These are phyloP conservation scores for barley (Hordeum vulgare) DNA, from an alignment of 176 grass and related monocot species.

Conservation along the genomic window DNA sequence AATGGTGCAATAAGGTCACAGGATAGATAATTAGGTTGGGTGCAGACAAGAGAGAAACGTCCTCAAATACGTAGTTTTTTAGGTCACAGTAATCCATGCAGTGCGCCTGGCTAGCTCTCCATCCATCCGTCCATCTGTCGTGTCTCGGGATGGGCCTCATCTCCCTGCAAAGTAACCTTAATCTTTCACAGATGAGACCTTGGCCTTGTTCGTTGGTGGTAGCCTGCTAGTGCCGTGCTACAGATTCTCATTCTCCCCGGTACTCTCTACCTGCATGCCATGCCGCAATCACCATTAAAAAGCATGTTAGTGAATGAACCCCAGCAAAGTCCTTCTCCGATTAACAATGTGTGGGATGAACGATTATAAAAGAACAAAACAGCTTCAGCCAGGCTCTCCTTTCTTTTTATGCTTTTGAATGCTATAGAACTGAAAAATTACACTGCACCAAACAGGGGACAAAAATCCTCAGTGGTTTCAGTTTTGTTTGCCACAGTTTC, in stretches of 20 bases:
- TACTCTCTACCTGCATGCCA: background rate
- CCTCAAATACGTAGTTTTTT: background rate
- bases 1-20: background rate
- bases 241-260: conserved; percentile 22
- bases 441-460: background rate
- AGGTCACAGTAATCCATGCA: background rate
- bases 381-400: too few species aligned
- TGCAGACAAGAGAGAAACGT: background rate
- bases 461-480: background rate
- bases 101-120: background rate
- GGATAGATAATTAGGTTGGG: background rate
- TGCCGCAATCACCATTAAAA: background rate
- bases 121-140: conserved; percentile 11
- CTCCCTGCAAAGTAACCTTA: background rate
- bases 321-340: background rate
- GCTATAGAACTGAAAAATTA: background rate
- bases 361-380: too few species aligned
- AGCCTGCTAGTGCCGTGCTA: background rate
- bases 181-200: background rate
- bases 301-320: background rate
- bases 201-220: conserved; percentile 9
- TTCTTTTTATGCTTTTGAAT: background rate
- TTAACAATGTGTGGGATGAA: too few species aligned
- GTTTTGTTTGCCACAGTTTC: background rate
- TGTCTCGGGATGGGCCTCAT: conserved; percentile 5